phyloP scores from a whole-genome alignment of 2,329 filamentous ascomycete genomes.

The Biscogniauxia mediterranea region DNA sequence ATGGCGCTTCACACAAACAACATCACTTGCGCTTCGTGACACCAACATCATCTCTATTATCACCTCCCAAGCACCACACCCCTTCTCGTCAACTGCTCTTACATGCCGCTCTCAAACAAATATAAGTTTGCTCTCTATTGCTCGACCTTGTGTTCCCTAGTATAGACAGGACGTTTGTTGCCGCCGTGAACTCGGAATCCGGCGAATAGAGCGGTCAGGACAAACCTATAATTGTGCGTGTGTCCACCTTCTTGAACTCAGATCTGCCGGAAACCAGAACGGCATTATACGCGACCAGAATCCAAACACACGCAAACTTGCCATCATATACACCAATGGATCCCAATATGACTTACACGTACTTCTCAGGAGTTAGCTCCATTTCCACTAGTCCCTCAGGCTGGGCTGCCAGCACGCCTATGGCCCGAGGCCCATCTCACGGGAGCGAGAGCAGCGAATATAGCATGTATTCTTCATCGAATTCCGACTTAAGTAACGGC shows the following conservation, averaged over 20 bases:
- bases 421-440: constrained; percentile 23
- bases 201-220: neutral
- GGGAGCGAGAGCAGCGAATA: constrained; percentile 16
- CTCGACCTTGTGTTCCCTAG: constrained; percentile 7
- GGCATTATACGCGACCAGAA: constrained; percentile 6
- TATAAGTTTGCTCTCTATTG: constrained; percentile 12
- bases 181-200: constrained; percentile 13
- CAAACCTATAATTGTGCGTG: constrained; percentile 4
- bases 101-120: constrained; percentile 4
- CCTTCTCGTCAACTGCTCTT: constrained; percentile 8
- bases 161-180: constrained; percentile 8
- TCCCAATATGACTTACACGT: constrained; percentile 12
- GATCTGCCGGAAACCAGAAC: constrained; percentile 12
- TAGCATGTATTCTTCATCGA: constrained; percentile 11
- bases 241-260: constrained; percentile 4
- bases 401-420: constrained; percentile 18
- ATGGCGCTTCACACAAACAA: constrained; percentile 13
- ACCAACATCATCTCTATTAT: constrained; percentile 15
- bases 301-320: neutral
- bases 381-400: constrained; percentile 9
- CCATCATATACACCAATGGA: neutral
- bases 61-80: constrained; percentile 11
- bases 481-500: constrained; percentile 18
- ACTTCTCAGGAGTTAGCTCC: constrained; percentile 14
- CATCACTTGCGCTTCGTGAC: constrained; percentile 15